Base-by-base conservation (phyloP, 805 yeast genomes). In the Candida bentonensis region DNA sequence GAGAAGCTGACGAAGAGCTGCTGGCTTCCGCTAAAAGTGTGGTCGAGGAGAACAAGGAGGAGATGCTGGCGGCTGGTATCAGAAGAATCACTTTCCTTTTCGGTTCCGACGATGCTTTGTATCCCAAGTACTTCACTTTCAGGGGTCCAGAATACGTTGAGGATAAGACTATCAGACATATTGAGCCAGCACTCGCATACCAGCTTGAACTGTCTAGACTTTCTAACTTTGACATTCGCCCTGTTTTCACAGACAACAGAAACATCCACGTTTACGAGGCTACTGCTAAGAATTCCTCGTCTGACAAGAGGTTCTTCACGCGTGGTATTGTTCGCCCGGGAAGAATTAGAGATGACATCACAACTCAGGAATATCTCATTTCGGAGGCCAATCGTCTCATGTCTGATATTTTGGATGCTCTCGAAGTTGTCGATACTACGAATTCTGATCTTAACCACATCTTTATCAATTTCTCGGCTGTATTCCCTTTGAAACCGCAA, bases 261-360 rank as follows among this genome's bases (percentile, higher is more conserved):
- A 88, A 89, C 70, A 84, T 92, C 51, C 98, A 92, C 60, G 96
- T 94, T 44, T 92, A 92, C 59, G 95, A 88, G 69, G 97, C 96
- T 36, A 76, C 82, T 50, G 96, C 96, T 49, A 87, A 89, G 72
- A 88, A 83, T 59, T 82, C 96, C 17, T 77, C 94, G 23, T 76
- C 87, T 53, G 99, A 92, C 66, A 87, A 83, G 72, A 76, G 99
- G 63, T 92, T 79, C 71, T 92, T 94, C 66, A 88, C 95, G 17
- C 79, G 99, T 68, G 97, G 97, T 68, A 84, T 92, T 51, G 86
- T 92, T 47, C 78, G 98, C 63, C 94, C 98, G 26, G 97, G 96
- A 47, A 79, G 88, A 46, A 82, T 92, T 54, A 78, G 92, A 57
- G 95, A 86, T 58, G 96, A 89, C 57, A 82, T 92, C 49, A 78